A percentile compares a stretch with the other conserved stretches of the same genome.
phyloP scores from a whole-genome alignment of 2,329 filamentous ascomycete genomes.

The Exophiala dermatitidis region DNA sequence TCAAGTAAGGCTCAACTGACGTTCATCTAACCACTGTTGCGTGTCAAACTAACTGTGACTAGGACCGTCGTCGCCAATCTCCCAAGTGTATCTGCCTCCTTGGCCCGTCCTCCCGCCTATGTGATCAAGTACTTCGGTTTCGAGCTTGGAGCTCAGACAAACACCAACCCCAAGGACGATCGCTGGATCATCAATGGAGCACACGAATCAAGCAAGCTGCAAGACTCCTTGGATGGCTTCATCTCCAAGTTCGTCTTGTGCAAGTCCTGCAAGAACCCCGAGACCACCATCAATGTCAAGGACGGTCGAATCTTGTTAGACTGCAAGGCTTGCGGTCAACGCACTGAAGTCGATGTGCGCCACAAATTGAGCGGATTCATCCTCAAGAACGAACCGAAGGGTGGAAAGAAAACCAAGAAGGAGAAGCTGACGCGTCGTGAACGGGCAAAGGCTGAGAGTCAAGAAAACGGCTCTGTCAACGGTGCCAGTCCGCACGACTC shows the following conservation, averaged over 20 bases:
- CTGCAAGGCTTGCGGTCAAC: conserved; percentile 97
- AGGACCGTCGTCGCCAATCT: conserved; percentile 88
- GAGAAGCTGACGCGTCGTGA: conserved; percentile 74
- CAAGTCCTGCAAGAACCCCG: conserved; percentile 99
- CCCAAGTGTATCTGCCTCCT: conserved; percentile 82
- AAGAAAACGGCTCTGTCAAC: conserved; percentile 50
- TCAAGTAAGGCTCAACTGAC: conserved; percentile 55
- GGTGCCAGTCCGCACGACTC: conserved; percentile 60
- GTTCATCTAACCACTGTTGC: too few species aligned
- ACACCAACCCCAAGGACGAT: conserved; percentile 92
- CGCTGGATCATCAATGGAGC: conserved; percentile 99
- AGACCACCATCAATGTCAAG: conserved; percentile 94
- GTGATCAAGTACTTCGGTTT: conserved; percentile 99
- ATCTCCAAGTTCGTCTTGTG: conserved; percentile 98
- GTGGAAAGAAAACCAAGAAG: conserved; percentile 92
- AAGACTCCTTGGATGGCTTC: conserved; percentile 97
- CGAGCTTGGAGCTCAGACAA: conserved; percentile 96
- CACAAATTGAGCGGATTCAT: conserved; percentile 97
- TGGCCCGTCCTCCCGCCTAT: conserved; percentile 86
- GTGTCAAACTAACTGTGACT: too few species aligned
- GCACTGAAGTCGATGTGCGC: conserved; percentile 81
- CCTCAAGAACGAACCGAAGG: conserved; percentile 89
- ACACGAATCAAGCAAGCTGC: conserved; percentile 88
- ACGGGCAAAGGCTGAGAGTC: conserved; percentile 62
- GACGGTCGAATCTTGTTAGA: conserved; percentile 86